Percentiles rank a stretch among this genome's conserved stretches.
Evolutionary conservation across 371 early-diverging fungal genomes (phyloP).

Genomic region (Enterospora canceri): DNA sequence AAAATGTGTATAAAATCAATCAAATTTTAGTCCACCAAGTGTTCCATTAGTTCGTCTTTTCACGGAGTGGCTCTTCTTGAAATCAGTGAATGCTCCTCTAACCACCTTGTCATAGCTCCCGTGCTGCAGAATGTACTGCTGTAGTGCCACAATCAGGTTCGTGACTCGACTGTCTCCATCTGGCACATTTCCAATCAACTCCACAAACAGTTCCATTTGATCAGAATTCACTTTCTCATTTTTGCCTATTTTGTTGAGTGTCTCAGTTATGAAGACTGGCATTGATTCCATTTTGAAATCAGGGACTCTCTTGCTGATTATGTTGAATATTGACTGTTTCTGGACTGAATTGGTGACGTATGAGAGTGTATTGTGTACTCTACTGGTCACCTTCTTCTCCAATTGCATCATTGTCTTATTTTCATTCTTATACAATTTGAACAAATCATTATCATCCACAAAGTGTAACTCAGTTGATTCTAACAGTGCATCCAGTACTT

Average conservation of each 20-base stretch:
- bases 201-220: not conserved
- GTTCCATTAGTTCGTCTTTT: not conserved
- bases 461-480: not conserved
- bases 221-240: not conserved
- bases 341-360: not conserved
- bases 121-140: not conserved
- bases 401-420: not conserved
- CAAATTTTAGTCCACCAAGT: not conserved
- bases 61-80: not conserved
- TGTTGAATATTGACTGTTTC: not conserved
- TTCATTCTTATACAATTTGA: not conserved
- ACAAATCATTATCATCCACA: not conserved
- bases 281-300: not conserved
- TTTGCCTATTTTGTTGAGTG: not conserved
- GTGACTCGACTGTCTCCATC: not conserved
- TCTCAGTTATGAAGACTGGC: not conserved
- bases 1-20: not conserved
- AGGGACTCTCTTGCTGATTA: too few relatives aligned
- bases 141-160: not conserved
- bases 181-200: not conserved
- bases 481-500: not conserved
- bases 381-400: not conserved
- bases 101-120: not conserved
- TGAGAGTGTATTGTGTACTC: not conserved
- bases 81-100: not conserved